Base-by-base conservation (phyloP, 768 basidiomycete species). In the Clitopilus passeckerianus region DNA sequence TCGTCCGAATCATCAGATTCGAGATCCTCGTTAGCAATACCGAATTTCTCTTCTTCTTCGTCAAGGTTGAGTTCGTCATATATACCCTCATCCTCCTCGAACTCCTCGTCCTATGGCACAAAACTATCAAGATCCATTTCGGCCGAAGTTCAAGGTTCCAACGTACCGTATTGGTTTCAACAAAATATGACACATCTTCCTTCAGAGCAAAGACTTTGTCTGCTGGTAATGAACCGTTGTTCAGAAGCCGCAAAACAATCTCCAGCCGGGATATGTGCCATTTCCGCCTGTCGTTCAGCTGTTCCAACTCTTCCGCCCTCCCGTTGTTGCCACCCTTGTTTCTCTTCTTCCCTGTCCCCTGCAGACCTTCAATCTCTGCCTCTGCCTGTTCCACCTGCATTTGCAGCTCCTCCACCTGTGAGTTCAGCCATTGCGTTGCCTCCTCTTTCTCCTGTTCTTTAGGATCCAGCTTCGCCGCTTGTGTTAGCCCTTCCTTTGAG, bases 51-150 rank as follows among this genome's bases (percentile, higher is more conserved):
- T 69, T 98, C 96, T 71, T 97, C 94, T 68, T 97, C 96, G 65
- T 97, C 92, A 52, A 99, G 88, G 67, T 92, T 92, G 61, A 99
- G 91, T 15, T 98, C 97, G 66, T 98, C 97, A 68, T 99, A 99
- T 55, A 99, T 91, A 53, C 93, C 95, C 70, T 95, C 91, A 68
- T 98, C 93, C 71, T 96, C 95, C 60, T 98, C 95, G 72, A 97
- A 99, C 66, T 92, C 90, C 67, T 98, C 97, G 57, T 96, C 94
- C 97, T 98, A 71, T 54, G 62, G 46, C 44, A 20, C 65, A 66
- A 58, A 34, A 53, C 53, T 62, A 67, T 67, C 63, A 67, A 65
- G 63, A 53, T 56, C 52, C 23, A 59, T 15, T 41, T 41, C 41
- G 55, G 37, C 53, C 41, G 58, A 58, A 56, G 53, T 43, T 56